phyloP scores from a whole-genome alignment of 257 asterid species.

The Fraxinus cuspidata region DNA sequence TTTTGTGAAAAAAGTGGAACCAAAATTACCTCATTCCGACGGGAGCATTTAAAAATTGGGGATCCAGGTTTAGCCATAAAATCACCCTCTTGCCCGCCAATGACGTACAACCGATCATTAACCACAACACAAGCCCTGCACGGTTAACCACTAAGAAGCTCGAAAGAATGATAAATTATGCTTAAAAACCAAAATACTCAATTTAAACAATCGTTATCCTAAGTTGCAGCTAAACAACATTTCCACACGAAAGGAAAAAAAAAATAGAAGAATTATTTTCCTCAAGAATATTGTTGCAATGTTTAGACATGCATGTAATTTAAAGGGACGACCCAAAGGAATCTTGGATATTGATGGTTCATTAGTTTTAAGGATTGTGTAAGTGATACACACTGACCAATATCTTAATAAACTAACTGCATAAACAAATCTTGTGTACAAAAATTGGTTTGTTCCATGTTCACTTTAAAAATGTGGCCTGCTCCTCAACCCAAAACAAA shows the following conservation, averaged over 20 bases:
- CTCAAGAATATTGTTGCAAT: constrained; percentile 4
- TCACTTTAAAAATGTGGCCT: not conserved
- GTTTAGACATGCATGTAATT: not conserved
- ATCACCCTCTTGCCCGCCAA: constrained; percentile 96
- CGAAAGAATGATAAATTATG: not conserved
- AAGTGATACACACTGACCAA: not conserved
- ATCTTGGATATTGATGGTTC: constrained; percentile 4
- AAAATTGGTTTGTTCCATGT: not conserved
- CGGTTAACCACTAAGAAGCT: constrained; percentile 15
- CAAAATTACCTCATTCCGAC: constrained; percentile 71
- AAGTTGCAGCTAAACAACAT: not conserved
- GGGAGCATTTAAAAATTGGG: constrained; percentile 88
- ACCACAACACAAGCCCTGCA: constrained; percentile 82
- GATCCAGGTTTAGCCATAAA: constrained; percentile 96
- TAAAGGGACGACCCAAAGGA: not conserved
- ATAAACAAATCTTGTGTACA: not conserved
- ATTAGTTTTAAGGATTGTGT: not conserved
- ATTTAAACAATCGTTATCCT: not conserved
- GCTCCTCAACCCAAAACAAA: not conserved
- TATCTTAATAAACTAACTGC: not conserved
- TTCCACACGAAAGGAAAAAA: not conserved
- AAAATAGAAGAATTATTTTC: not conserved
- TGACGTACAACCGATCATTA: constrained; percentile 62
- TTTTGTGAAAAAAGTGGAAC: constrained; percentile 14
- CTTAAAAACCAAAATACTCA: constrained; percentile 16